Evolutionary conservation across 2,329 filamentous ascomycete species (phyloP), one percentile per base, ranked within the genome.

Genomic region (Ilyonectria mors-panacis): DNA sequence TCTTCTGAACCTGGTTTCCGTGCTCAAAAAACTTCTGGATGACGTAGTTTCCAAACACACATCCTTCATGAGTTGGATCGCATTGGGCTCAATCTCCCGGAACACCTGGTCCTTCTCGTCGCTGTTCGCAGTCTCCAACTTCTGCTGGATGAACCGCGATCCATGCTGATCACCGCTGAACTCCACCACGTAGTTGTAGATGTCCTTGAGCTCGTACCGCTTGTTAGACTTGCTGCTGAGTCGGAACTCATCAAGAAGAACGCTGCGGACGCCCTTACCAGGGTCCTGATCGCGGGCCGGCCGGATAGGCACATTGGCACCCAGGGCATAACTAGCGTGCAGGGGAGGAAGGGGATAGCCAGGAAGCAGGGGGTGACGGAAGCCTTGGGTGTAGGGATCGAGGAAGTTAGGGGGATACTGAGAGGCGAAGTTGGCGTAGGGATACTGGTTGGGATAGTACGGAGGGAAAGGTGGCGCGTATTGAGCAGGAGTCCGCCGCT

Each of bases 21-120:
- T 98, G 94, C 79, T 98, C 95, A 69, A 98, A 98, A 78, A 98
- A 91, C 79, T 98, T 98, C 77, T 99, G 96, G 44, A 98, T 95
- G 39, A 99, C 96, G 77, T 98, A 99, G 80, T 99, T 99, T 60
- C 96, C 96, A 77, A 98, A 99, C 0, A 98, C 0, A 98, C 92
- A 79, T 98, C 96, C 51, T 92, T 95, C 94, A 97, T 98, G 54
- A 99, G 84, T 76, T 95, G 94, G 33, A 97, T 81, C 1, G 92
- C 90, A 72, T 99, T 96, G 1, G 91, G 89, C 73, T 93, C 88
- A 51, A 99, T 94, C 80, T 98, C 96, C 1, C 87, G 86, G 84
- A 98, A 98, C 1, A 98, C 89, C 63, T 91, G 91, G 35, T 97
- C 94, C 81, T 98, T 98, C 77, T 98, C 95, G 68, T 98, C 96